A percentile compares a stretch with the other conserved stretches of the same genome.
phyloP scores from a whole-genome alignment of 1,284 basidiomycete genomes.

The Spongiforma sp. region DNA sequence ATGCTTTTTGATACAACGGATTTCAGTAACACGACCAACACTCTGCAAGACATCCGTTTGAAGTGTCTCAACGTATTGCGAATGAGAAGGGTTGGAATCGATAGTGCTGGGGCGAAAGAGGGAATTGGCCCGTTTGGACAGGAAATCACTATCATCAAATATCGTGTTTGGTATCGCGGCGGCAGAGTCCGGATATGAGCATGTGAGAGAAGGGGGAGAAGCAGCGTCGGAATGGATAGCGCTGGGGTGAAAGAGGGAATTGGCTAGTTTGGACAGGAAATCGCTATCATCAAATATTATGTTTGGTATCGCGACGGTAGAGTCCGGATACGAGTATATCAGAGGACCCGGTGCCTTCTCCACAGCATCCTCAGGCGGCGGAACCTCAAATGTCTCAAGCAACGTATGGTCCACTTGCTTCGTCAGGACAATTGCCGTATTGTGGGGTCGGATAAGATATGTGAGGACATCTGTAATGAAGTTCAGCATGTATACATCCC shows the following conservation, averaged over 20 bases:
- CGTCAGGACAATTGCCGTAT: constrained; percentile 39
- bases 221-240: neutral
- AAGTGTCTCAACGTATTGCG: constrained; percentile 36
- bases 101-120: constrained; percentile 18
- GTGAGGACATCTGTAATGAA: constrained; percentile 22
- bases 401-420: constrained; percentile 15
- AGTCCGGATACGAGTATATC: constrained; percentile 35
- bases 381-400: constrained; percentile 41
- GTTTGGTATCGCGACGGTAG: constrained; percentile 24
- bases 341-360: constrained; percentile 26
- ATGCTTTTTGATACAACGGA: constrained; percentile 33
- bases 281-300: constrained; percentile 18
- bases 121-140: constrained; percentile 30
- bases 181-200: constrained; percentile 36
- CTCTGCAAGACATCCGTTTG: constrained; percentile 38
- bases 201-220: constrained; percentile 19
- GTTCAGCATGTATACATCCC: neutral
- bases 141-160: constrained; percentile 24
- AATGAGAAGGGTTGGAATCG: neutral
- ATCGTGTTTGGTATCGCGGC: constrained; percentile 20
- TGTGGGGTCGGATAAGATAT: constrained; percentile 35
- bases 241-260: constrained; percentile 25
- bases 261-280: constrained; percentile 30
- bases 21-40: constrained; percentile 19
- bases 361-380: constrained; percentile 23